Percentiles rank a stretch among this genome's conserved stretches.
These are phyloP conservation scores for Thalassiosira hispida DNA, from an alignment of 352 stramenopile genomes.

Conservation along the genomic window DNA sequence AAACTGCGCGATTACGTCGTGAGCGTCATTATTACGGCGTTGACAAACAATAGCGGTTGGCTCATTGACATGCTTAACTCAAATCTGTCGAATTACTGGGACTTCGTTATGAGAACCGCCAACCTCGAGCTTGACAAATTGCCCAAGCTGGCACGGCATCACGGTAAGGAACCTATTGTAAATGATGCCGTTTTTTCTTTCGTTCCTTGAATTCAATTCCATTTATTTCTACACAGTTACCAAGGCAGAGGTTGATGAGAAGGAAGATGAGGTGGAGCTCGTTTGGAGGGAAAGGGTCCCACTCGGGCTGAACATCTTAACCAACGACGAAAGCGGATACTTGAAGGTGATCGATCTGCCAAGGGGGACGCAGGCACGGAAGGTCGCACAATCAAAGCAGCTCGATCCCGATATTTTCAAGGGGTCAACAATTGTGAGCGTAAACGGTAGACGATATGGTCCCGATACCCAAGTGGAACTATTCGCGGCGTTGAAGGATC, in stretches of 20 bases:
- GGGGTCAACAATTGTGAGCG: constrained; percentile 76
- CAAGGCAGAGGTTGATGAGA: constrained; percentile 50
- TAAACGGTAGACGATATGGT: constrained; percentile 77
- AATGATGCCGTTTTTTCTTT: too few species aligned
- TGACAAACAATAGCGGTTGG: constrained; percentile 77
- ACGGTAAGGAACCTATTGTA: too few species aligned
- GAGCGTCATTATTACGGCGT: constrained; percentile 65
- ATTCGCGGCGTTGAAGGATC: constrained; percentile 80
- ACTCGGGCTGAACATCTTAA: constrained; percentile 83
- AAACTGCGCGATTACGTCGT: constrained; percentile 83
- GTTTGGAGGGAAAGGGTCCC: constrained; percentile 81
- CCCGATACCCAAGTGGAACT: constrained; percentile 62
- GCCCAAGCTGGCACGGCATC: constrained; percentile 34
- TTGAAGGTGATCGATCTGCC: constrained; percentile 86
- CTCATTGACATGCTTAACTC: constrained; percentile 75
- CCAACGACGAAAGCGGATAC: constrained; percentile 79
- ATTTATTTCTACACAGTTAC: too few species aligned
- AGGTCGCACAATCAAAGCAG: constrained; percentile 70
- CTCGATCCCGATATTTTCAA: constrained; percentile 83
- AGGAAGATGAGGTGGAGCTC: constrained; percentile 72
- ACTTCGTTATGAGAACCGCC: constrained; percentile 80
- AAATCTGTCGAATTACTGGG: constrained; percentile 71
- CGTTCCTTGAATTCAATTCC: too few species aligned
- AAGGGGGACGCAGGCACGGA: constrained; percentile 75
- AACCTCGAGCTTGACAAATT: constrained; percentile 58